These are phyloP conservation scores for Debaryomycetaceae sp. DNA, from an alignment of 1,139 yeast species.

Conservation along the genomic window DNA sequence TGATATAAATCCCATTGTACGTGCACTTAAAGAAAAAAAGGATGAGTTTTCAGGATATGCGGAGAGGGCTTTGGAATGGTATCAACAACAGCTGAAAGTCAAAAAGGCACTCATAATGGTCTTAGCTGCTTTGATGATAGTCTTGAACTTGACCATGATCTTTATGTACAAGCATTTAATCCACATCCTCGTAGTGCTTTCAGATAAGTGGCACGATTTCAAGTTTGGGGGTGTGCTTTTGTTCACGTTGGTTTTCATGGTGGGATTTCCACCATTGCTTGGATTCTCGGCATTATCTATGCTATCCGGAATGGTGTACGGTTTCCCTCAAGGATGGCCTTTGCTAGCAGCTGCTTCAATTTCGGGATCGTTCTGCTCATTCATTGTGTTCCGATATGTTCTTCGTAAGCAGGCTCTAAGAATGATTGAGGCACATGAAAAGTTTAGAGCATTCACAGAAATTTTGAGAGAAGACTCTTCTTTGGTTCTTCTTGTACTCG, in stretches of 20 bases:
- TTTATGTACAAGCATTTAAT: slow-evolving; percentile 50
- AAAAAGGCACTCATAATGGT: slow-evolving; percentile 12
- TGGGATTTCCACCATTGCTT: slow-evolving; percentile 79
- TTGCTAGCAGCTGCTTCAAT: slow-evolving; percentile 67
- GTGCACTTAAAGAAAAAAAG: background rate
- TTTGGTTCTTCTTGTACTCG: slow-evolving; percentile 61
- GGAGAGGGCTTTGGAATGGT: slow-evolving; percentile 15
- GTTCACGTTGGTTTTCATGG: slow-evolving; percentile 40
- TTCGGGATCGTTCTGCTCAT: slow-evolving; percentile 70
- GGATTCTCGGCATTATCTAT: slow-evolving; percentile 76
- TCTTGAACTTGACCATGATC: slow-evolving; percentile 28
- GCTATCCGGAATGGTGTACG: slow-evolving; percentile 79
- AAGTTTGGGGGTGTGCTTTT: slow-evolving; percentile 53
- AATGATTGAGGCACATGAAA: slow-evolving; percentile 51
- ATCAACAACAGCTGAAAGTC: slow-evolving; percentile 13
- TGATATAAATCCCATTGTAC: background rate
- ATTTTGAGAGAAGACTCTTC: slow-evolving; percentile 65
- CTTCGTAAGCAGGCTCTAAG: slow-evolving; percentile 53
- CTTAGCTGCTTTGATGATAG: slow-evolving; percentile 12
- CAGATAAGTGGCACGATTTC: slow-evolving; percentile 45
- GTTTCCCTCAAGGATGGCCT: slow-evolving; percentile 78
- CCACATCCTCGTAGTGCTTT: slow-evolving; percentile 37
- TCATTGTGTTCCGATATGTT: slow-evolving; percentile 60
- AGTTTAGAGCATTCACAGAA: slow-evolving; percentile 71
- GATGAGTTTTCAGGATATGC: background rate